Percentiles rank a stretch among this genome's conserved stretches.
Conservation (phyloP, 2,329 filamentous ascomycete species). For the Fusarium napiforme region DNA sequence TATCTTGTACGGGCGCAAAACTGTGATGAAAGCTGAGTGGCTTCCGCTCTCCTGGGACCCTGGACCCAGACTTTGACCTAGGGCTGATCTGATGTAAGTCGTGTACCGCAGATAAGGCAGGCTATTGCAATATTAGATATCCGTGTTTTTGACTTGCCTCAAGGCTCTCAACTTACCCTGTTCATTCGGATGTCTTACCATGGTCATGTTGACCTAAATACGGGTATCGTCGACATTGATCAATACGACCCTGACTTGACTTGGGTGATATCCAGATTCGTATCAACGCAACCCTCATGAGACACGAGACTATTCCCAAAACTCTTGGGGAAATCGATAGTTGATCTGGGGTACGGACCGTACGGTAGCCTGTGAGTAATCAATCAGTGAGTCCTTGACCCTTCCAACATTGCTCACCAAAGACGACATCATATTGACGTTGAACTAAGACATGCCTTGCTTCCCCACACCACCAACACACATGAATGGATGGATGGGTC, state of each 20-base stretch:
- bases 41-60: constrained; percentile 3
- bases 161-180: neutral
- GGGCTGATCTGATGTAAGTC: constrained; percentile 29
- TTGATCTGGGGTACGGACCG: constrained; percentile 18
- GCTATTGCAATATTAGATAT: neutral
- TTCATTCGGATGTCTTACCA: neutral
- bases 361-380: neutral
- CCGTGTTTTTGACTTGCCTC: neutral
- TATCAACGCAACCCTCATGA: constrained; percentile 19
- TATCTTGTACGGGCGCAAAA: constrained; percentile 15
- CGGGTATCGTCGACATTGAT: neutral
- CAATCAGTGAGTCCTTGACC: neutral
- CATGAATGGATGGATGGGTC: neutral
- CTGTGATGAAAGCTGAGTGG: constrained; percentile 7
- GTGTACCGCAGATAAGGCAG: constrained; percentile 4
- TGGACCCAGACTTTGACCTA: constrained; percentile 4
- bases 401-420: neutral
- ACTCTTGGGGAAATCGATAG: neutral
- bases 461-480: constrained; percentile 36
- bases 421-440: constrained; percentile 36
- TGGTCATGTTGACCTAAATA: neutral
- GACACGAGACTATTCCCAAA: constrained; percentile 24
- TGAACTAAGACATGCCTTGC: constrained; percentile 18
- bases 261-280: constrained; percentile 17
- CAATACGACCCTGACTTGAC: constrained; percentile 2